Evolutionary conservation across 2,329 filamentous ascomycete species (phyloP).

Genomic region (Sclerotinia minor): DNA sequence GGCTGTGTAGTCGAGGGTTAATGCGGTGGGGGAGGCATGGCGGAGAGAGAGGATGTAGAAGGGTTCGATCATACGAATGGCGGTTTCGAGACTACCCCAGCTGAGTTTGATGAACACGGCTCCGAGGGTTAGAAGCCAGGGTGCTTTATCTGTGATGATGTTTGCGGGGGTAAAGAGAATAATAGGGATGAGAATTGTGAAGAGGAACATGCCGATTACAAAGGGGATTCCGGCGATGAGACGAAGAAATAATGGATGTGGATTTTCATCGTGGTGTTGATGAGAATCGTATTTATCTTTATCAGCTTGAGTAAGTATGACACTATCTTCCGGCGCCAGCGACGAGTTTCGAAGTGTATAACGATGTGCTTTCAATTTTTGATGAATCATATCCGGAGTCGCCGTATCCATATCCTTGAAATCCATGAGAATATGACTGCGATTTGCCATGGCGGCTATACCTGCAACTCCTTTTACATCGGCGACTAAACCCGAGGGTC

Average conservation of each 20-base stretch:
- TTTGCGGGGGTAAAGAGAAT: constrained; percentile 60
- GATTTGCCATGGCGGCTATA: constrained; percentile 72
- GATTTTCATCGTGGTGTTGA: constrained; percentile 55
- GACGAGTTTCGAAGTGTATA: constrained; percentile 72
- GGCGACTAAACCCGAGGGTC: constrained; percentile 64
- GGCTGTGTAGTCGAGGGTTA: constrained; percentile 72
- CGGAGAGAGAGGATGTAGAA: constrained; percentile 69
- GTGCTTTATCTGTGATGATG: constrained; percentile 58
- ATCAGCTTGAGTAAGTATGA: constrained; percentile 46
- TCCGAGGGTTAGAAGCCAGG: constrained; percentile 65
- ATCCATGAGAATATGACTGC: constrained; percentile 70
- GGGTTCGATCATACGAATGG: constrained; percentile 72
- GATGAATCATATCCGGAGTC: constrained; percentile 65
- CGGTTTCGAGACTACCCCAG: constrained; percentile 68
- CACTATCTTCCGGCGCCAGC: constrained; percentile 62
- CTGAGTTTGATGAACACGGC: constrained; percentile 67
- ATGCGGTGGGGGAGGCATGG: constrained; percentile 63
- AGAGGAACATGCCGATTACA: constrained; percentile 56
- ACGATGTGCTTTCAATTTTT: constrained; percentile 62
- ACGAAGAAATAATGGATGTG: constrained; percentile 69
- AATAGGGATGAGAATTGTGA: constrained; percentile 58
- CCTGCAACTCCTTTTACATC: constrained; percentile 74
- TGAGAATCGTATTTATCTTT: constrained; percentile 51
- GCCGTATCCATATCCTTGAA: constrained; percentile 71
- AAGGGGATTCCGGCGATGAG: constrained; percentile 60